Percentiles rank a stretch among this genome's conserved stretches.
These are phyloP conservation scores for Kwoniella europaea DNA, from an alignment of 768 basidiomycete genomes.

Conservation along the genomic window DNA sequence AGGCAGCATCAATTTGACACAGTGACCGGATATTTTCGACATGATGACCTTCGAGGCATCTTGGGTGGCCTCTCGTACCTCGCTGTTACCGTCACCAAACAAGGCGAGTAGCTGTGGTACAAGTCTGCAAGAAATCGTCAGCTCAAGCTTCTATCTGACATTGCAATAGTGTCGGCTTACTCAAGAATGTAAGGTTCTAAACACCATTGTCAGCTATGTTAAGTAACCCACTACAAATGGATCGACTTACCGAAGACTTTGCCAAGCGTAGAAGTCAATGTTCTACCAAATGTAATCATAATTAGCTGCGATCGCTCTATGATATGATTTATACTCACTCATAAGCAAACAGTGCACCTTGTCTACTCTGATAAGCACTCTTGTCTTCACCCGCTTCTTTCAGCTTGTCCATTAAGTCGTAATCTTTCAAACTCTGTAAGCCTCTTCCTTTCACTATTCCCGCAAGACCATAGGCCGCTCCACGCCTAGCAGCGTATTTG, in stretches of 20 bases:
- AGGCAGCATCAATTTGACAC: slow-evolving; percentile 92
- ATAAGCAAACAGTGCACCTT: slow-evolving; percentile 93
- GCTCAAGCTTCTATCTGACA: not conserved
- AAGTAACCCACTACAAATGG: not conserved
- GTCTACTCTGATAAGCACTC: slow-evolving; percentile 80
- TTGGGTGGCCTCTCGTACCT: slow-evolving; percentile 90
- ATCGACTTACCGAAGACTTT: slow-evolving; percentile 70
- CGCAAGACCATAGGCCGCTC: slow-evolving; percentile 93
- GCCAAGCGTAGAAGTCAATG: slow-evolving; percentile 80
- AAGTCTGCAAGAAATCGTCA: slow-evolving; percentile 56
- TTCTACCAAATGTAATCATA: slow-evolving; percentile 54
- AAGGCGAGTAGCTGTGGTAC: slow-evolving; percentile 79
- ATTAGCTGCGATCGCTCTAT: not conserved
- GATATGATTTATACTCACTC: slow-evolving; percentile 60
- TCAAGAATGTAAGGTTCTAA: slow-evolving; percentile 75
- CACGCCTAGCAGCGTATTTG: slow-evolving; percentile 93
- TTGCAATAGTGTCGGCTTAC: slow-evolving; percentile 53
- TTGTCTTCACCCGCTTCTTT: slow-evolving; percentile 83
- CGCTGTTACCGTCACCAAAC: slow-evolving; percentile 83
- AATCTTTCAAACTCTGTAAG: slow-evolving; percentile 81
- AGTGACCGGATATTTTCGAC: slow-evolving; percentile 86
- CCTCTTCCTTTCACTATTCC: slow-evolving; percentile 92
- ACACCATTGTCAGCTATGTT: slow-evolving; percentile 4
- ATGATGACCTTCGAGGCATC: slow-evolving; percentile 93
- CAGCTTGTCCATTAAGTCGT: slow-evolving; percentile 74